Conservation (phyloP, 2,329 filamentous ascomycete genomes). For the Fusarium sp. region DNA sequence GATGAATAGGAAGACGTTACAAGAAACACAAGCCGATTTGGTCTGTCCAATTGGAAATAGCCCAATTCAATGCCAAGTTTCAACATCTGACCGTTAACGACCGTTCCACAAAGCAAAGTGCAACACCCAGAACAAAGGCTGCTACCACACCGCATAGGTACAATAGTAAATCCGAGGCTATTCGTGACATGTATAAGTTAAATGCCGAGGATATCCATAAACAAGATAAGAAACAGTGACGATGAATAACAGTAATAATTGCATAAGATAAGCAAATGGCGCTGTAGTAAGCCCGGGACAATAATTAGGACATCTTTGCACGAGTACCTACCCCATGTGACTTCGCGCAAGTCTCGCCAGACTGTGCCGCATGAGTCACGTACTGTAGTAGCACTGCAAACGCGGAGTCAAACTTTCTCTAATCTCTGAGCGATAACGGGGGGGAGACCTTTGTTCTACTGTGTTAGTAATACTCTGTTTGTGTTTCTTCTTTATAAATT, state of each 20-base stretch:
- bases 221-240: neutral
- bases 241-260: neutral
- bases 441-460: neutral
- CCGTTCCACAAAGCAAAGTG: neutral
- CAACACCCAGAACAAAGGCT: neutral
- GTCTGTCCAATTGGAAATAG: neutral
- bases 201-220: neutral
- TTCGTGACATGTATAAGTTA: neutral
- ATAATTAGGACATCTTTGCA: neutral
- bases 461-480: neutral
- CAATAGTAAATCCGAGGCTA: neutral
- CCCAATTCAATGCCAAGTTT: neutral
- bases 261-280: neutral
- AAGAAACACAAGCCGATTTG: neutral
- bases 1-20: neutral
- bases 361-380: constrained; percentile 41
- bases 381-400: constrained; percentile 2
- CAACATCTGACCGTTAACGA: neutral
- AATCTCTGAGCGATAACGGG: constrained; percentile 25
- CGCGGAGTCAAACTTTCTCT: constrained; percentile 8
- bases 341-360: constrained; percentile 44
- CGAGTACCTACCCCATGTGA: constrained; percentile 37
- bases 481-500: constrained; percentile 1
- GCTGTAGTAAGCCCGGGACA: constrained; percentile 16
- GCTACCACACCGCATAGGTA: neutral